Conservation (phyloP, 257 asterid genomes). For the Anisodus acutangulus region DNA sequence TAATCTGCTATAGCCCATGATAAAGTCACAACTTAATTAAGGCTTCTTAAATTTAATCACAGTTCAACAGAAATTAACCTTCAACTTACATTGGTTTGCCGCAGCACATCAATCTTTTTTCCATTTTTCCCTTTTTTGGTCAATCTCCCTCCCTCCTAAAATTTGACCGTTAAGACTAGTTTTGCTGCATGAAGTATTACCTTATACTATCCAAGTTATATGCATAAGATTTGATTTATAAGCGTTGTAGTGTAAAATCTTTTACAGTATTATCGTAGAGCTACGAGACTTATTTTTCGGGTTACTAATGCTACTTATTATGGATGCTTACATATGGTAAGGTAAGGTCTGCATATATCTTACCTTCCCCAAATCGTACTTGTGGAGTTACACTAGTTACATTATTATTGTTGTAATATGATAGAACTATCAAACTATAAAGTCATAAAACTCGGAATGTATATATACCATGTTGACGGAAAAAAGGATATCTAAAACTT, state of each 20-base stretch:
- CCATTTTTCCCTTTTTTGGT: background rate
- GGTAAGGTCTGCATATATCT: too few relatives aligned
- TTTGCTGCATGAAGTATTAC: background rate
- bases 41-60: conserved; percentile 9
- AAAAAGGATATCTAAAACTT: conserved; percentile 33
- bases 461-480: background rate
- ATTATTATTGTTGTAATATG: background rate
- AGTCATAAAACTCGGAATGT: background rate
- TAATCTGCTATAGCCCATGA: background rate
- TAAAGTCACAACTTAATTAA: background rate
- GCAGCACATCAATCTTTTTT: background rate
- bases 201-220: too few relatives aligned
- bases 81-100: background rate
- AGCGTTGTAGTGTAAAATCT: too few relatives aligned
- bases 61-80: background rate
- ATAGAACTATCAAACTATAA: background rate
- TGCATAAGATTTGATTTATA: too few relatives aligned
- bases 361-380: too few relatives aligned
- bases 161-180: background rate
- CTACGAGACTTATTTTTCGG: background rate
- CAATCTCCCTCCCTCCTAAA: background rate
- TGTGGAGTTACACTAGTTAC: too few relatives aligned
- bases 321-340: background rate
- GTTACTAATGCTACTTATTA: background rate
- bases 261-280: too few relatives aligned